Conservation (phyloP, 1,284 basidiomycete species). For the Leccinum cinnamomeum region DNA sequence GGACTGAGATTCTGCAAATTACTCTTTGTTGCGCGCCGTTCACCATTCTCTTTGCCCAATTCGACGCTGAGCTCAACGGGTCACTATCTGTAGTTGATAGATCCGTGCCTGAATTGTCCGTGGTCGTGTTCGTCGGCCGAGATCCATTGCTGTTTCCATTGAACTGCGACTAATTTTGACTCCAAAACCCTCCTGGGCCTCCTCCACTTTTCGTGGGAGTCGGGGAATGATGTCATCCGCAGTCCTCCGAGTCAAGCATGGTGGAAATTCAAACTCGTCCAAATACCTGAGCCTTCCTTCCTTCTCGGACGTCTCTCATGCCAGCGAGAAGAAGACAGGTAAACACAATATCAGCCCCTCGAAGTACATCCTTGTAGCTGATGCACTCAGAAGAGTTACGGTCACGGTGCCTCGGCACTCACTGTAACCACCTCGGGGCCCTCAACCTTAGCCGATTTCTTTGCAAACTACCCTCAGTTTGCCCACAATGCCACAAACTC, state of each 20-base stretch:
- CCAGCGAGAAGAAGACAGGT: constrained; percentile 1
- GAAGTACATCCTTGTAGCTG: neutral
- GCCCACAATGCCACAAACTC: too few relatives aligned
- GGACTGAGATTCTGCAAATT: constrained; percentile 9
- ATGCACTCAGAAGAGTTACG: neutral
- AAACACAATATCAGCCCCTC: neutral
- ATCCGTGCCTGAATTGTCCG: neutral
- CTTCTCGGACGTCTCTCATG: neutral
- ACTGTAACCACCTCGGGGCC: too few relatives aligned
- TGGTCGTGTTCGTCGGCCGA: constrained; percentile 6
- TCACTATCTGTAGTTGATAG: constrained; percentile 1
- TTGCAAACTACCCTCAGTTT: too few relatives aligned
- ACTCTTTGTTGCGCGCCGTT: constrained; percentile 16
- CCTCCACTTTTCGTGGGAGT: too few relatives aligned
- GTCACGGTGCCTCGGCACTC: neutral
- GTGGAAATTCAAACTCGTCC: neutral
- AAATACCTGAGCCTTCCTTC: neutral
- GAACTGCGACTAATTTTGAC: neutral
- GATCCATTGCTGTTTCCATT: neutral
- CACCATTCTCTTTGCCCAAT: constrained; percentile 16
- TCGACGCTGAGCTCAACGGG: constrained; percentile 9
- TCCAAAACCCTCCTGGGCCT: too few relatives aligned
- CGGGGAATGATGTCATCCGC: constrained; percentile 2
- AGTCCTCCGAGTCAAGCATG: neutral
- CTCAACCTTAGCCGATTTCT: too few relatives aligned